Evolutionary conservation across 1,284 basidiomycete genomes (phyloP).

Genomic region (Ustanciosporium gigantosporum): DNA sequence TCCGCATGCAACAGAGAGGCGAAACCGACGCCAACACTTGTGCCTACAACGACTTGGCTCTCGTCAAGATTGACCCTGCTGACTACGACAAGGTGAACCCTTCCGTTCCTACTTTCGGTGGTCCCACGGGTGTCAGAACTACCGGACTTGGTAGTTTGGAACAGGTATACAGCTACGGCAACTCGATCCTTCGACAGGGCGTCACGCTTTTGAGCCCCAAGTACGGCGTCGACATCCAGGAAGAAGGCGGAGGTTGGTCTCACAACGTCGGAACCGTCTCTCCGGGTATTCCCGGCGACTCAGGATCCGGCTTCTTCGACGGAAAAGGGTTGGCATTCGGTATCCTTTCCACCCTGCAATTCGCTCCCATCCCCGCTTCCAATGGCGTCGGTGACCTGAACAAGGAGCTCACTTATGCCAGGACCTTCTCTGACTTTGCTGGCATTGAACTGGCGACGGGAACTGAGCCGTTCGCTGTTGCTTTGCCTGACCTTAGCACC

Average conservation of each 20-base stretch:
- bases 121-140: conserved; percentile 30
- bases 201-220: conserved; percentile 39
- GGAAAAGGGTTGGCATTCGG: conserved; percentile 34
- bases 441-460: conserved; percentile 33
- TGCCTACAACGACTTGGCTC: conserved; percentile 42
- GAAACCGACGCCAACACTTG: conserved; percentile 39
- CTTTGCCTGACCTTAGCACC: conserved; percentile 16
- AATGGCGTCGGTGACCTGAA: conserved; percentile 41
- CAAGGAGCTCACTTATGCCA: conserved; percentile 33
- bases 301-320: conserved; percentile 39
- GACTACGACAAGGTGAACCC: conserved; percentile 45
- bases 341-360: conserved; percentile 35
- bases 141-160: conserved; percentile 18
- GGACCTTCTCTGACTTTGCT: conserved; percentile 33
- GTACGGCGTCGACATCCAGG: conserved; percentile 36
- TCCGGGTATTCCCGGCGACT: conserved; percentile 46
- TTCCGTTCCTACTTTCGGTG: conserved; percentile 41
- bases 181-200: conserved; percentile 44
- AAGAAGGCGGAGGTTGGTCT: conserved; percentile 40
- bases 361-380: conserved; percentile 32
- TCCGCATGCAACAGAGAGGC: conserved; percentile 38
- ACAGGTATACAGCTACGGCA: conserved; percentile 44
- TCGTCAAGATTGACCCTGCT: conserved; percentile 40
- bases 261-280: conserved; percentile 29
- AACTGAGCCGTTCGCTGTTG: conserved; percentile 34